Base-by-base conservation (phyloP, 441 rosid genomes). In the Aquilaria agallochum region DNA sequence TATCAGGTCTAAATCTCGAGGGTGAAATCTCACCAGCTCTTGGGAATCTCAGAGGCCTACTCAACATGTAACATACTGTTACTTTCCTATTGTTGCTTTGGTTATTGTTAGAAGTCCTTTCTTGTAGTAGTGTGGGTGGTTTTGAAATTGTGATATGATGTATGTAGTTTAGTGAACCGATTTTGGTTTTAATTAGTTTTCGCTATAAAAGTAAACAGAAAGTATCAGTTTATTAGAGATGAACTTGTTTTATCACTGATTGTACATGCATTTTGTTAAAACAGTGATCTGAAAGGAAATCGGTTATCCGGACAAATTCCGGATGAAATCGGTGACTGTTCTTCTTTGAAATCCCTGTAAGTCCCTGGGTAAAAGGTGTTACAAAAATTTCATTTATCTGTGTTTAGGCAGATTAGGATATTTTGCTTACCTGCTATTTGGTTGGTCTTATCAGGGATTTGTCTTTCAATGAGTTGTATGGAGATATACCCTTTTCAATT, bases 271-370 rank as follows among this genome's bases (percentile, higher is more conserved):
- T 50, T 9, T 56, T 62, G 5, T 53, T 73, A 47, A 59, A 50
- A 9, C 67, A 93, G 96, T 64, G 97, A 88, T 74, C 85, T 93
- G 8, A 77, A 81, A 61, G 87, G 87, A 56, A 93, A 93, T 70
- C 83, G 63, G 57, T 83, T 93, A 32, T 78, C 93, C 3, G 97
- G 97, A 33, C 98, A 93, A 75, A 93, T 93, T 47, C 97, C 97
- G 32, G 97, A 85, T 69, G 98, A 93, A 79, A 93, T 93, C 59
- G 98, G 97, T 53, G 95, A 88, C 64, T 93, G 97, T 65, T 81
- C 93, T 31, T 83, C 91, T 45, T 62, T 93, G 64, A 74, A 67
- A 71, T 84, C 72, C 80, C 56, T 93, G 98, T 93, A 81, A 84
- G 97, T 76, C 48, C 15, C 32, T 31, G 34, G 31, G 13, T 10